Percentiles rank a stretch among this genome's conserved stretches.
These are phyloP conservation scores for Phytophthora agathidicida DNA, from an alignment of 352 stramenopile genomes.

Conservation along the genomic window DNA sequence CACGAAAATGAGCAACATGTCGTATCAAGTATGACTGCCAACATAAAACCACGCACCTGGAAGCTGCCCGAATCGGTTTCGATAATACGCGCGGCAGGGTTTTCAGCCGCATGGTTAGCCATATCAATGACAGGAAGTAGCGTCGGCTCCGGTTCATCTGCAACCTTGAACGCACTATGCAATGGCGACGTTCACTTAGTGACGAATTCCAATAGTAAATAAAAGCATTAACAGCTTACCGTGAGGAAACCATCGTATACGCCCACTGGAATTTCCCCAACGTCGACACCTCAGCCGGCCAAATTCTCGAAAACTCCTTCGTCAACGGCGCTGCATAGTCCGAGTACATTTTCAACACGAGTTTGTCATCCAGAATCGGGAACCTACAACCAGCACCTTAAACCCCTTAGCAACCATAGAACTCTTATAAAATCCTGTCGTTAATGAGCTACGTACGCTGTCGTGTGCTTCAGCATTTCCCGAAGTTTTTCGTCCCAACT, in stretches of 20 bases:
- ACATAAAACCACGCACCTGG: conserved; percentile 37
- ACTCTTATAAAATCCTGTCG: too few species aligned
- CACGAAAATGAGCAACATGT: conserved; percentile 8
- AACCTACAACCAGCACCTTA: conserved; percentile 21
- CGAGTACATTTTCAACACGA: conserved; percentile 59
- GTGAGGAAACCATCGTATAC: conserved; percentile 72
- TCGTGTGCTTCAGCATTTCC: conserved; percentile 51
- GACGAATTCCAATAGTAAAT: not conserved
- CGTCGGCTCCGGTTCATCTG: conserved; percentile 48
- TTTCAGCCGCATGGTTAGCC: conserved; percentile 62
- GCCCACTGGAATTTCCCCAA: conserved; percentile 67
- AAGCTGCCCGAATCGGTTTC: conserved; percentile 48
- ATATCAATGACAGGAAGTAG: conserved; percentile 82
- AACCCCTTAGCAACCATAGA: too few species aligned
- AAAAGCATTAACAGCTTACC: conserved; percentile 27
- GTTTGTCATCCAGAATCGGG: conserved; percentile 56
- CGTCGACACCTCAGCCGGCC: conserved; percentile 36
- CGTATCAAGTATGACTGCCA: not conserved
- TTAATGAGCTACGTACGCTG: conserved; percentile 50
- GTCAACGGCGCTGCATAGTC: conserved; percentile 44
- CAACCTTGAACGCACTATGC: conserved; percentile 52
- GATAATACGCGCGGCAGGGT: conserved; percentile 56
- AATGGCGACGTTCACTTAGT: conserved; percentile 8
- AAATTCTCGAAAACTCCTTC: conserved; percentile 45
- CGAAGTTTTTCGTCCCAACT: conserved; percentile 39